Percentiles rank a stretch among this genome's conserved stretches.
These are phyloP conservation scores for Amanita exitialis DNA, from an alignment of 768 basidiomycete species.

Conservation along the genomic window DNA sequence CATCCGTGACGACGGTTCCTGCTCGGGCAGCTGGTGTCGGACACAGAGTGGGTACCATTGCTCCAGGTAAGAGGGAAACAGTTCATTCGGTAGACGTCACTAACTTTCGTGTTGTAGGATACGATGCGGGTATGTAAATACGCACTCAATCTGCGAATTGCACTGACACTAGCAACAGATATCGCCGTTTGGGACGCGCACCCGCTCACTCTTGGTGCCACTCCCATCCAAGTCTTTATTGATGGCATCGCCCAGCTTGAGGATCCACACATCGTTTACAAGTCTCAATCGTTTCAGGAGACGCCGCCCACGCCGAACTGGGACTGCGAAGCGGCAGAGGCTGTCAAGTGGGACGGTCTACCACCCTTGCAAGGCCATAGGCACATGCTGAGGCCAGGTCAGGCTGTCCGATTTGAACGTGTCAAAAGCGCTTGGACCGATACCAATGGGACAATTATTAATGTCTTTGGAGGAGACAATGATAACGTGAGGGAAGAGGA, in stretches of 20 bases:
- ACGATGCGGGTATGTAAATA: constrained; percentile 46
- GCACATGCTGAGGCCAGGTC: constrained; percentile 33
- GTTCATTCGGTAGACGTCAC: constrained; percentile 3
- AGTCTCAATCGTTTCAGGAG: constrained; percentile 38
- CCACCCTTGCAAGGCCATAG: constrained; percentile 40
- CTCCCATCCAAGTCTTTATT: constrained; percentile 73
- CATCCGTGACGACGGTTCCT: constrained; percentile 55
- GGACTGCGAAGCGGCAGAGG: constrained; percentile 45
- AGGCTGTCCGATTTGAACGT: constrained; percentile 43
- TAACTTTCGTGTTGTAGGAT: constrained; percentile 28
- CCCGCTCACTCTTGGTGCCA: constrained; percentile 70
- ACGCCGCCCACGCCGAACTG: constrained; percentile 48
- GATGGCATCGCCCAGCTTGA: constrained; percentile 68
- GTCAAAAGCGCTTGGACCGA: constrained; percentile 31
- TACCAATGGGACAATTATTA: constrained; percentile 11
- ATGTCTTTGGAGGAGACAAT: constrained; percentile 13
- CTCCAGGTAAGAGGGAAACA: constrained; percentile 26
- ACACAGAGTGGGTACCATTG: constrained; percentile 58
- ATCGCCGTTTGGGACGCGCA: constrained; percentile 64
- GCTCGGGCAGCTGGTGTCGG: constrained; percentile 55
- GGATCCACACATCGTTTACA: constrained; percentile 24
- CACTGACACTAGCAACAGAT: constrained; percentile 20
- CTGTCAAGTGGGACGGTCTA: constrained; percentile 55
- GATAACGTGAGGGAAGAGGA: constrained; percentile 11
- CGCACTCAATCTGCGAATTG: constrained; percentile 1